A percentile compares a stretch with the other conserved stretches of the same genome.
Conservation (phyloP, 2,329 filamentous ascomycete genomes). For the Colletotrichum paranaense region DNA sequence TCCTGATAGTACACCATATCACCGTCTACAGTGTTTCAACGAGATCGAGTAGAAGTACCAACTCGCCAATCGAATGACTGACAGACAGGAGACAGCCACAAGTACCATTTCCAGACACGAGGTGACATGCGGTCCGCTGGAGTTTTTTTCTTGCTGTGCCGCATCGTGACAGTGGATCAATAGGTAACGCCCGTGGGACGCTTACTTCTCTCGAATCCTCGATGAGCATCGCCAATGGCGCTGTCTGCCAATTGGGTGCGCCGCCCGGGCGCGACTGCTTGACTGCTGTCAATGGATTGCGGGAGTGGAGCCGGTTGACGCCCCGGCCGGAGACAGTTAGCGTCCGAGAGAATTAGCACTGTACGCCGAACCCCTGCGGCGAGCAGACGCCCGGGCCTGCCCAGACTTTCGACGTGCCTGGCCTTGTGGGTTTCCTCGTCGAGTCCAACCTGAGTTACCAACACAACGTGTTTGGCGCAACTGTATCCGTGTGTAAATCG, state of each 20-base stretch:
- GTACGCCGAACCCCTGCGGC: constrained; percentile 12
- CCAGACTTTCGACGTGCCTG: constrained; percentile 5
- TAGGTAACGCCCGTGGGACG: background rate
- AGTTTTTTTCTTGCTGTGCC: background rate
- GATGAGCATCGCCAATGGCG: background rate
- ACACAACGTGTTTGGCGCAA: background rate
- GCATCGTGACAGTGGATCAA: background rate
- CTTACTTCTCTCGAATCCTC: background rate
- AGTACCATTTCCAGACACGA: background rate
- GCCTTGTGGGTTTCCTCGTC: background rate
- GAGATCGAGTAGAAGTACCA: background rate
- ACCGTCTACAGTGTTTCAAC: background rate
- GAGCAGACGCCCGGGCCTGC: constrained; percentile 12
- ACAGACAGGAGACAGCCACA: background rate
- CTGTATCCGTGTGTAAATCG: background rate
- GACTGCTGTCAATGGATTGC: constrained; percentile 2
- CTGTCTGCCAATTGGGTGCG: constrained; percentile 3
- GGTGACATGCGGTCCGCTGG: background rate
- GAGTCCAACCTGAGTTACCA: background rate
- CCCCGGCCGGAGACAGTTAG: constrained; percentile 20
- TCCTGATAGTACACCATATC: background rate
- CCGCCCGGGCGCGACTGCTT: background rate
- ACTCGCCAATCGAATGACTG: background rate
- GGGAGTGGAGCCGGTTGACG: constrained; percentile 16
- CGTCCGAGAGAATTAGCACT: background rate